Base-by-base conservation (phyloP, 768 basidiomycete species). In the Mycena latifolia region DNA sequence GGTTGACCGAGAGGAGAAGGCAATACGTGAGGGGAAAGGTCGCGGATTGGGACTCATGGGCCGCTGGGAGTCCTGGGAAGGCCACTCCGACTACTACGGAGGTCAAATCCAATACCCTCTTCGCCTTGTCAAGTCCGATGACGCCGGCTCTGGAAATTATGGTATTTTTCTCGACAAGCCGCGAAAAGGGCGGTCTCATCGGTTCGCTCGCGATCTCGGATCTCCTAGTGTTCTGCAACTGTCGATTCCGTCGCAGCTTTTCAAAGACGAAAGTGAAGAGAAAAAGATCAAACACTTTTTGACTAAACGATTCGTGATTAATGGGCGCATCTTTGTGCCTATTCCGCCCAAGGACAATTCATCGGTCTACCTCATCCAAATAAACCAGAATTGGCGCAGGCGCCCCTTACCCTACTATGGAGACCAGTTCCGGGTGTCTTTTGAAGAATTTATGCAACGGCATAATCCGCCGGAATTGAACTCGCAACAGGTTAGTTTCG, bases 1-100 rank as follows among this genome's bases (percentile, higher is more conserved):
- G 61, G 81, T 89, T 1, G 91, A 92, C 71, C 84, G 89, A 0
- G 92, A 94, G 68, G 87, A 92, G 56, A 75, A 73, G 0, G 90
- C 91, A 0, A 83, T 91, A 2, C 5, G 80, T 1, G 90, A 93
- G 69, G 81, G 86, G 55, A 57, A 69, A 14, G 78, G 72, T 25
- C 88, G 90, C 4, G 89, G 90, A 2, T 74, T 93, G 0, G 92
- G 92, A 0, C 79, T 43, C 3, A n/a, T 20, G 41, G 41, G 41
- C 6, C 41, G 41, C 41, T 43, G 41, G 41, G 14, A 43, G 20
- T 22, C 73, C 0, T 91, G 85, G 82, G 62, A 82, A 25, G 84
- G 80, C 8, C 82, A 77, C 22, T 57, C 77, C 0, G 73, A 84
- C 51, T 94, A 92, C 90, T 87, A 89, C 55, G 92, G 92, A 0